Base-by-base conservation (phyloP, 768 basidiomycete species). In the Pleurotus cornucopiae region DNA sequence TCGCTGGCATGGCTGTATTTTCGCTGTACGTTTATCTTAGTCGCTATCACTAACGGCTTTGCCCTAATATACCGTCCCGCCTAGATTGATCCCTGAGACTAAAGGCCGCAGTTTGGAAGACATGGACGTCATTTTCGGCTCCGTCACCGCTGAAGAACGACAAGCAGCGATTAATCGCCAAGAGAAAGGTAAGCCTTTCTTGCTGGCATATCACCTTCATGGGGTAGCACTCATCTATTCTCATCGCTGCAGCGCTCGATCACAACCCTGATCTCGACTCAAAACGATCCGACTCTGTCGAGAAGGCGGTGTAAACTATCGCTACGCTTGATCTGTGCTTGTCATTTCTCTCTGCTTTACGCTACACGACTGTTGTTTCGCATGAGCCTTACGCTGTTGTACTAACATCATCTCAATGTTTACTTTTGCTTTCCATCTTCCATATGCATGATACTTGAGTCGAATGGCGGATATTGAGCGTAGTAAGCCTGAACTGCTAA, bases 1-100 rank as follows among this genome's bases (percentile, higher is more conserved):
- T 90, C 40, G 81, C 73, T 34, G 89, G 79, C 14, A 86, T 89
- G 84, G 84, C 73, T 26, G 66, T 74, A 11, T 91, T 92, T 67
- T 73, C 88, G 0, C 65, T 86, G 84, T 88, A 58, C 62, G 79
- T 69, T 5, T 39, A 6, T 45, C 46, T 20, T 39, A 11, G n/a
- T 21, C 12, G 21, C 21, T 25, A 2, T 1, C 26, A 4, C 53
- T 20, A 7, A 47, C 13, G 9, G 20, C 26, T 13, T 25, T 4
- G 11, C 25, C 3, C 25, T 30, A 41, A 16, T 25, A 41, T 3
- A 20, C 16, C 13, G 20, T 44, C 37, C 23, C 20, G 47, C 37
- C 4, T 44, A 84, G 82, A 2, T 51, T 84, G 46, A 78, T 86
- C 53, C 84, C 83, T 0, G 84, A 85, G 65, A 85, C 84, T 13